Conservation (phyloP, 352 stramenopile species). For the Aphanomyces euteiches region DNA sequence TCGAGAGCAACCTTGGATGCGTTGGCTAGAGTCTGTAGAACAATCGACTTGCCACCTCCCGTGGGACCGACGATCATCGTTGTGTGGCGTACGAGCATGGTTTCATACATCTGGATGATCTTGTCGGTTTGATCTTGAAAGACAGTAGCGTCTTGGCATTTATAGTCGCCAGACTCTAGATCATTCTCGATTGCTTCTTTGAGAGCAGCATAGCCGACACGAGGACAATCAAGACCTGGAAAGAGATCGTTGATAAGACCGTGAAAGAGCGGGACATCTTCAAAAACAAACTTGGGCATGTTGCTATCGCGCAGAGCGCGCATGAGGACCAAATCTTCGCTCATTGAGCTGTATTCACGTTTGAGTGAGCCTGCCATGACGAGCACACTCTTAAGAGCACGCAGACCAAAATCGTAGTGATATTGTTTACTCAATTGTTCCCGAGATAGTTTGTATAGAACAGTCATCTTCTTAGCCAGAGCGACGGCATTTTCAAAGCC, state of each 20-base stretch:
- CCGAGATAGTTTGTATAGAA: slow-evolving; percentile 93
- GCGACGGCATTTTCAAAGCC: slow-evolving; percentile 89
- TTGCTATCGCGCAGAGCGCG: slow-evolving; percentile 92
- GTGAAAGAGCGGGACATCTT: slow-evolving; percentile 92
- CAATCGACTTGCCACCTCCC: slow-evolving; percentile 89
- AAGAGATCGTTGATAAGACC: slow-evolving; percentile 95
- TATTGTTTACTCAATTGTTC: slow-evolving; percentile 95
- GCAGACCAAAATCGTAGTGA: slow-evolving; percentile 94
- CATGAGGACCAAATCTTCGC: slow-evolving; percentile 94
- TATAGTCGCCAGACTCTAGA: slow-evolving; percentile 79
- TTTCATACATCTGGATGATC: slow-evolving; percentile 97
- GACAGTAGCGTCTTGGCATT: slow-evolving; percentile 58
- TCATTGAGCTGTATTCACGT: slow-evolving; percentile 89
- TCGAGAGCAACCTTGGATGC: slow-evolving; percentile 84
- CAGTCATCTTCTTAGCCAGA: slow-evolving; percentile 91
- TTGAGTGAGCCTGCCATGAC: slow-evolving; percentile 93
- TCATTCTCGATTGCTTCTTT: slow-evolving; percentile 87
- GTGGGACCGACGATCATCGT: slow-evolving; percentile 96
- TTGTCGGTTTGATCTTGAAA: slow-evolving; percentile 94
- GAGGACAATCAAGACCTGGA: slow-evolving; percentile 89
- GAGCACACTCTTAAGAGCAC: slow-evolving; percentile 91
- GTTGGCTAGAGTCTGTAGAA: slow-evolving; percentile 86
- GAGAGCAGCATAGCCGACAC: slow-evolving; percentile 88
- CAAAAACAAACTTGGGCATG: slow-evolving; percentile 97
- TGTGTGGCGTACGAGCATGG: slow-evolving; percentile 93